Base-by-base conservation (phyloP, 352 stramenopile genomes). In the Aphanomyces astaci region DNA sequence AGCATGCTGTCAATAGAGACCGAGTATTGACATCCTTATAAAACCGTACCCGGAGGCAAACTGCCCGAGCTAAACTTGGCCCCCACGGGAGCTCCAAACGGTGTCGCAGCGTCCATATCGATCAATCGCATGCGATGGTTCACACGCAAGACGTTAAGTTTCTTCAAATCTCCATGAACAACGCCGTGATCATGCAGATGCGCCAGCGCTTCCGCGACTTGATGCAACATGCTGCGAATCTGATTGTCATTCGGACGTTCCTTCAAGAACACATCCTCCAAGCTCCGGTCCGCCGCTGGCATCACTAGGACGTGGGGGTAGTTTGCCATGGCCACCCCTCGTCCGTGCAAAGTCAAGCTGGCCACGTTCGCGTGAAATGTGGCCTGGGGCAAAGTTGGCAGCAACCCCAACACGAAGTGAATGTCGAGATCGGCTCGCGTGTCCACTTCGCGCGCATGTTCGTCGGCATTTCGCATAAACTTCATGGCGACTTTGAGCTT, bases 161-260 rank as follows among this genome's bases (percentile, higher is more conserved):
- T 70, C 25, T 75, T 75, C 1, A 75, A 11, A 63, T 75, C 71
- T 19, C 71, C 71, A 53, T 75, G 71, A 19, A 73, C 51, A 30
- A 75, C 22, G 31, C 33, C 39, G 22, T 48, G 10, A 19, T 19
- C 25, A 30, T 69, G 63, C 13, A 69, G 27, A 10, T 59, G 36
- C 53, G 5, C 1, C 22, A 69, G 53, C 49, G 40, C 63, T 27
- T 32, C 33, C 15, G 45, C 63, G 7, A 69, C 39, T 36, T 69
- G 15, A 7, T 69, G 32, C n/a, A 63, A 22, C 30, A 36, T 39
- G 22, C 36, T 59, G 13, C 63, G 63, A 11, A 51, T 63, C 43
- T 69, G 22, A 36, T 46, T 53, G 32, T 49, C 36, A 7, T 46
- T 52, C 25, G 56, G 56, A 19, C 56, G 56, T 48, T 65, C 56